A percentile compares a stretch with the other conserved stretches of the same genome.
phyloP scores from a whole-genome alignment of 2,329 filamentous ascomycete genomes.

The Colletotrichum sojae region DNA sequence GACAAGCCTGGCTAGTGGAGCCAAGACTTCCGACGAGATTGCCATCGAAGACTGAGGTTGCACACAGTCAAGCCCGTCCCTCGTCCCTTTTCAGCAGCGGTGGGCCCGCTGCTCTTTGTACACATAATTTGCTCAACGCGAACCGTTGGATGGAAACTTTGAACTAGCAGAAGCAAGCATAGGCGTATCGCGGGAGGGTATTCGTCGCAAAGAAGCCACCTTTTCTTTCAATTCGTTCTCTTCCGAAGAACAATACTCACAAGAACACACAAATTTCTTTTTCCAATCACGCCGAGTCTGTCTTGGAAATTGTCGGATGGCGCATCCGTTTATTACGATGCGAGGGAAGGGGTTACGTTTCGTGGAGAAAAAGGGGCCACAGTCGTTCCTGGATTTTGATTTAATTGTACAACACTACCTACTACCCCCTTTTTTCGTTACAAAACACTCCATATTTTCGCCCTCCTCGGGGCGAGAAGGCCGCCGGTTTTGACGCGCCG shows the following conservation, averaged over 20 bases:
- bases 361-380: background rate
- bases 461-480: slow-evolving; percentile 28
- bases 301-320: slow-evolving; percentile 1
- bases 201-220: slow-evolving; percentile 3
- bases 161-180: slow-evolving; percentile 35
- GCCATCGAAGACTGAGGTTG: slow-evolving; percentile 56
- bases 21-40: slow-evolving; percentile 54
- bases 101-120: slow-evolving; percentile 23
- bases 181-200: slow-evolving; percentile 34
- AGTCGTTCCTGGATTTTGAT: slow-evolving; percentile 30
- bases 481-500: slow-evolving; percentile 36
- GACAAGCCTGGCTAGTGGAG: slow-evolving; percentile 48
- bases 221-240: background rate
- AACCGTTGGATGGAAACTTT: slow-evolving; percentile 19
- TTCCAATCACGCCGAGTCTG: background rate
- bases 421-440: background rate
- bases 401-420: slow-evolving; percentile 25
- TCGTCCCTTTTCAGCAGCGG: background rate
- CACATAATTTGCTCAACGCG: slow-evolving; percentile 24
- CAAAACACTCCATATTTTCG: slow-evolving; percentile 27
- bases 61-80: background rate
- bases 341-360: too few species aligned
- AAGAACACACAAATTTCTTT: background rate
- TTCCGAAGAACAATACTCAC: background rate
- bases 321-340: background rate